phyloP scores from a whole-genome alignment of 2,329 filamentous ascomycete species.

The Penicillium sp. region DNA sequence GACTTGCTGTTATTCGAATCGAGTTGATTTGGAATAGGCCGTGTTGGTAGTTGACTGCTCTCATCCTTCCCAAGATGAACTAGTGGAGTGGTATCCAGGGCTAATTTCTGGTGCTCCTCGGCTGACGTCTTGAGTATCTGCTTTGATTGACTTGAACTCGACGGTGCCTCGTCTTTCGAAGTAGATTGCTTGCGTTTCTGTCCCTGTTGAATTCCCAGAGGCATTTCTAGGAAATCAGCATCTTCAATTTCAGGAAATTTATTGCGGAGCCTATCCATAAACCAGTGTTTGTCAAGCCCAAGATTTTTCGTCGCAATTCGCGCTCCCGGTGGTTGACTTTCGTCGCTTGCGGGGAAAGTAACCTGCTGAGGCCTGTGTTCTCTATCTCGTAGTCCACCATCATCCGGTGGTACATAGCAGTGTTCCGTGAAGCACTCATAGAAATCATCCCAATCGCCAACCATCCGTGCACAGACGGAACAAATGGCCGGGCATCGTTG shows the following conservation, averaged over 20 bases:
- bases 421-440: background rate
- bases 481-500: background rate
- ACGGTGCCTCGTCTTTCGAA: background rate
- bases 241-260: background rate
- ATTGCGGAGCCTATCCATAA: background rate
- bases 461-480: background rate
- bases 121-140: background rate
- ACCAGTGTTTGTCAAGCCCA: too few species aligned
- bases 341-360: background rate
- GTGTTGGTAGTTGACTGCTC: background rate
- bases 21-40: background rate
- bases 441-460: background rate
- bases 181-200: background rate
- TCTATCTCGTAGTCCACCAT: background rate
- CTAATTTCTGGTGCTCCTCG: too few species aligned
- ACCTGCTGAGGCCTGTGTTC: background rate
- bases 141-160: too few species aligned
- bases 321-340: background rate
- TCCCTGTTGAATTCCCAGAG: background rate
- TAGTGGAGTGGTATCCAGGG: background rate
- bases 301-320: too few species aligned
- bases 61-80: background rate
- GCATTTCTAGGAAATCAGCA: background rate
- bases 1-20: constrained; percentile 1
- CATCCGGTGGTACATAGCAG: background rate